phyloP scores from a whole-genome alignment of 441 rosid species.

The Gossypium laxum region DNA sequence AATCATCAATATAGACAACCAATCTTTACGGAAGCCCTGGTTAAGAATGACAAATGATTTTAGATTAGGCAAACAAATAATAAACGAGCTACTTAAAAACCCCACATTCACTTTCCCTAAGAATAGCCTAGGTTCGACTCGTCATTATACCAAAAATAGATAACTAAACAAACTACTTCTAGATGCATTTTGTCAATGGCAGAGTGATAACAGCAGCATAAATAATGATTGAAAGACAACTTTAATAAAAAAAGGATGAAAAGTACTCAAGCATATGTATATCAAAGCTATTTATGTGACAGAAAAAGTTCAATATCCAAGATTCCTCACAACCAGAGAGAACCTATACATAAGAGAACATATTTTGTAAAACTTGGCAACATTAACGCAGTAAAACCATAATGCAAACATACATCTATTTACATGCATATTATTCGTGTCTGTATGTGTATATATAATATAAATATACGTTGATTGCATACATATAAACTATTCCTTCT shows the following conservation, averaged over 20 bases:
- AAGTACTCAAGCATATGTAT: neutral
- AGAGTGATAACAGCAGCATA: neutral
- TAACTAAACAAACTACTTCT: conserved; percentile 4
- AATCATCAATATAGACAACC: conserved; percentile 89
- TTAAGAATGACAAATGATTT: conserved; percentile 23
- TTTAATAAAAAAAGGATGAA: neutral
- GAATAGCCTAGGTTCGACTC: too few relatives aligned
- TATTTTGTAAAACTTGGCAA: neutral
- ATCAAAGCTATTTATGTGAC: neutral
- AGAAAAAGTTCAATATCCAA: conserved; percentile 1
- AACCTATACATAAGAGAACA: neutral
- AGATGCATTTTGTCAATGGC: neutral
- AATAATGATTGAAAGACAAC: conserved; percentile 7
- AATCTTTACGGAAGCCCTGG: conserved; percentile 94
- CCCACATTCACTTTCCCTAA: too few relatives aligned
- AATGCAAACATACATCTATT: neutral
- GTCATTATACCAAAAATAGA: too few relatives aligned
- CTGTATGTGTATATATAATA: neutral
- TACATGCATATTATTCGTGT: neutral
- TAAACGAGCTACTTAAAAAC: neutral
- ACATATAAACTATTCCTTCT: neutral
- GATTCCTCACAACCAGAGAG: neutral
- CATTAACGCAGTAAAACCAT: neutral
- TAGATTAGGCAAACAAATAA: conserved; percentile 3
- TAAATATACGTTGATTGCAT: neutral